Base-by-base conservation (phyloP, 108 stramenopile species). In the Craspedostauros australis region DNA sequence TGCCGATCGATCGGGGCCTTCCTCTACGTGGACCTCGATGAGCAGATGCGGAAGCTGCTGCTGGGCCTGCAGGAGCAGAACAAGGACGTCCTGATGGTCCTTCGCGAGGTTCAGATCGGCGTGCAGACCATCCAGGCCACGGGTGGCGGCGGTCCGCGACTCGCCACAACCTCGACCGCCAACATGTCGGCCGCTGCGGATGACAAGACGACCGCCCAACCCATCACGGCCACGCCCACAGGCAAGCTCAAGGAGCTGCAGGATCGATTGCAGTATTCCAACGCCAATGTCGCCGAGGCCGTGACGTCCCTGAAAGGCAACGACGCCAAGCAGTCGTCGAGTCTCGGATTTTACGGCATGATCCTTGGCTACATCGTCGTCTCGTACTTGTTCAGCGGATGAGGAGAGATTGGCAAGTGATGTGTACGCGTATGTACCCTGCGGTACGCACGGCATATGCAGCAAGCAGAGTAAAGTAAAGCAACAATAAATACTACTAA, bases 1-100 rank as follows among this genome's bases (percentile, higher is more conserved):
- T 96, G 95, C 67, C 88, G 97, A 38, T 96, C 94, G 22, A 60
- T 98, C 48, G 88, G 95, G 21, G 66, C 79, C 14, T 95, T 75
- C 62, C 66, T 96, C 39, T 96, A 83, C 62, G 94, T 98, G 20
- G 96, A 98, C 67, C 50, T 95, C 41, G 96, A 97, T 50, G 88
- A 73, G 28, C 93, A 95, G 68, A 72, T 80, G 30, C 68, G 94
- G 45, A 78, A 83, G 61, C 75, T 95, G 16, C 59, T 97, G 27
- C 36, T 90, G 60, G 93, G 90, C 5, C 74, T 97, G 49, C 82
- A 93, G 57, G 93, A 94, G 54, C 93, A 94, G 49, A 89, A 93
- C 69, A 91, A 94, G 72, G 96, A 97, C 32, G 81, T 95, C 51
- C 57, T 97, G 14, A 58, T 94, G 47, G 94, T 94, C n/a, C 62